Evolutionary conservation across 2,329 filamentous ascomycete species (phyloP).

Genomic region (Colletotrichum siamense): DNA sequence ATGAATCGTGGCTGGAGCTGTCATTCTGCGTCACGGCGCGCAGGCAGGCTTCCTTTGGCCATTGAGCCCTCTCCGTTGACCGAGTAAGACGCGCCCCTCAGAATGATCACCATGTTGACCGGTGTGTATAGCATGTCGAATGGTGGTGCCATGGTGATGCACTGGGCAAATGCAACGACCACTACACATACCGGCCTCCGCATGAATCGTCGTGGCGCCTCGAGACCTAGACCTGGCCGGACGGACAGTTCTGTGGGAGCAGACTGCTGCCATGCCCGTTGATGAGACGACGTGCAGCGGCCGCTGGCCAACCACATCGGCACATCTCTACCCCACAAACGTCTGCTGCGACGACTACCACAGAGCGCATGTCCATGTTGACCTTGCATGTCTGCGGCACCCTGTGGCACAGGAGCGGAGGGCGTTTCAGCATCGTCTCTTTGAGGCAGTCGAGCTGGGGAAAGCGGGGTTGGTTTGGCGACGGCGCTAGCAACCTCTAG

Average conservation of each 20-base stretch:
- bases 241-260: not conserved
- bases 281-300: conserved; percentile 16
- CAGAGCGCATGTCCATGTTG: not conserved
- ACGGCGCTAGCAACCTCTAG: not conserved
- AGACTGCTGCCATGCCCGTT: conserved; percentile 9
- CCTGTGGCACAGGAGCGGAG: not conserved
- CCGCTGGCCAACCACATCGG: not conserved
- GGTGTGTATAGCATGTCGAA: not conserved
- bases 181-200: not conserved
- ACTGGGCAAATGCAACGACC: not conserved
- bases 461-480: conserved; percentile 2
- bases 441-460: not conserved
- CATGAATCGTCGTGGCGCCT: not conserved
- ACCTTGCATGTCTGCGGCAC: conserved; percentile 2
- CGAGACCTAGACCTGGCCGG: not conserved
- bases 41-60: not conserved
- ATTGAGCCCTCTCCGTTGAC: not conserved
- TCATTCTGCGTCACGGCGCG: not conserved
- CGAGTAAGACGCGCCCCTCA: not conserved
- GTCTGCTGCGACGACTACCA: not conserved
- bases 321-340: conserved; percentile 11
- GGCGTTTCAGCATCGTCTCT: conserved; percentile 17
- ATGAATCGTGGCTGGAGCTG: not conserved
- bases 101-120: not conserved
- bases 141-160: not conserved